Conservation (phyloP, 805 yeast species). For the Pichia exigua region DNA sequence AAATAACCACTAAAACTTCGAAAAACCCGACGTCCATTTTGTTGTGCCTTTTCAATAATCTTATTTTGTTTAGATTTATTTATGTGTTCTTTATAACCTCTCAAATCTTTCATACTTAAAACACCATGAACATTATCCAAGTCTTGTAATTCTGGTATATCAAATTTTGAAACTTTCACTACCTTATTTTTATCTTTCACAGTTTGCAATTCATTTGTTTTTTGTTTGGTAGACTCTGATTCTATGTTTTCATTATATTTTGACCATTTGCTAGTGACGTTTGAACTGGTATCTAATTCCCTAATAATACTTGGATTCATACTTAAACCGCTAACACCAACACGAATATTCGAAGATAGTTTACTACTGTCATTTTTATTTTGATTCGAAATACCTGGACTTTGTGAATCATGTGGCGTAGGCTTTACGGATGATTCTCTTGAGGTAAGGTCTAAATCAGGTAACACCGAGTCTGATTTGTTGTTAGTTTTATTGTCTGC, state of each 20-base stretch:
- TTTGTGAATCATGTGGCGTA: not conserved
- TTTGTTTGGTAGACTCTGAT: not conserved
- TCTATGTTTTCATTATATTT: slow-evolving; percentile 2
- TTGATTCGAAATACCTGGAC: not conserved
- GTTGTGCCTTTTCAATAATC: slow-evolving; percentile 13
- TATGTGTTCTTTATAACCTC: slow-evolving; percentile 7
- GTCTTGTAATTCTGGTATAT: not conserved
- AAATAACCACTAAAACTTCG: slow-evolving; percentile 25
- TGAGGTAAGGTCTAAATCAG: not conserved
- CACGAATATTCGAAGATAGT: slow-evolving; percentile 8
- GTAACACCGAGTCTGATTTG: not conserved
- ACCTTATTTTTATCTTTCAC: slow-evolving; percentile 16
- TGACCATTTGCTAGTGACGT: slow-evolving; percentile 7
- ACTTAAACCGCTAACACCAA: slow-evolving; percentile 19
- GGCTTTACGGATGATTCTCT: not conserved
- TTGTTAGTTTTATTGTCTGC: not conserved
- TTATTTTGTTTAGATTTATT: slow-evolving; percentile 5
- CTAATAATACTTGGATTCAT: slow-evolving; percentile 22
- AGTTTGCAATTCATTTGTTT: not conserved
- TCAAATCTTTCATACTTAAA: slow-evolving; percentile 7
- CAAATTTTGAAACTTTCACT: slow-evolving; percentile 1
- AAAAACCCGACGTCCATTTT: slow-evolving; percentile 11
- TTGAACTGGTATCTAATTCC: slow-evolving; percentile 20
- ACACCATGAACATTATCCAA: slow-evolving; percentile 13
- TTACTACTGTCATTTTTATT: slow-evolving; percentile 1